phyloP scores from a whole-genome alignment of 805 yeast species.

The Metschnikowia gruessii region DNA sequence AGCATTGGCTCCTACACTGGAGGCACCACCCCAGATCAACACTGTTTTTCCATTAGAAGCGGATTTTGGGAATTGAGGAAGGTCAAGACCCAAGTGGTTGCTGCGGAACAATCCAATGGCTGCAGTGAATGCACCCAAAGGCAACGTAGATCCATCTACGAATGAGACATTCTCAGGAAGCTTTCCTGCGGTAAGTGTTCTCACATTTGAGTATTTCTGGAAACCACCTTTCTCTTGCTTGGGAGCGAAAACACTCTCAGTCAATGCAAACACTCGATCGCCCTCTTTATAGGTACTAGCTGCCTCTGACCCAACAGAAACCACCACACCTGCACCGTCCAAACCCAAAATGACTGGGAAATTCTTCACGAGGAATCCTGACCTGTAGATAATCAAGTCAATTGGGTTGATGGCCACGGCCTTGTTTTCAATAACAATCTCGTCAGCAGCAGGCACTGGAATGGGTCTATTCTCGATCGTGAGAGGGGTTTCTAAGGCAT shows the following conservation, averaged over 20 bases:
- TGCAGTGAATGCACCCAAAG: constrained; percentile 11
- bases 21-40: constrained; percentile 16
- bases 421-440: constrained; percentile 9
- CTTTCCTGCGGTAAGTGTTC: constrained; percentile 5
- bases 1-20: constrained; percentile 13
- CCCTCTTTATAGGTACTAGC: constrained; percentile 2
- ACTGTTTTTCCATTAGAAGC: constrained; percentile 7
- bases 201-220: constrained; percentile 11
- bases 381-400: constrained; percentile 6
- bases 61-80: constrained; percentile 1
- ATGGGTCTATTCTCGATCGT: background rate
- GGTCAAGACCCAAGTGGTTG: constrained; percentile 8
- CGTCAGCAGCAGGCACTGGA: constrained; percentile 9
- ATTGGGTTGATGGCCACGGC: constrained; percentile 12
- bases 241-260: constrained; percentile 14
- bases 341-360: constrained; percentile 12
- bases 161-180: constrained; percentile 9
- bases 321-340: constrained; percentile 12
- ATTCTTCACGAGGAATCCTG: constrained; percentile 9
- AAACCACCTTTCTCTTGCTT: constrained; percentile 13
- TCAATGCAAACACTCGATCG: constrained; percentile 12
- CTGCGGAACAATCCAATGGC: constrained; percentile 7
- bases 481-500: constrained; percentile 2
- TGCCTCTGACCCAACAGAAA: constrained; percentile 7
- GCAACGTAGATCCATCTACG: constrained; percentile 10